phyloP scores from a whole-genome alignment of 1,284 basidiomycete species.

The Schizopora paradoxa region DNA sequence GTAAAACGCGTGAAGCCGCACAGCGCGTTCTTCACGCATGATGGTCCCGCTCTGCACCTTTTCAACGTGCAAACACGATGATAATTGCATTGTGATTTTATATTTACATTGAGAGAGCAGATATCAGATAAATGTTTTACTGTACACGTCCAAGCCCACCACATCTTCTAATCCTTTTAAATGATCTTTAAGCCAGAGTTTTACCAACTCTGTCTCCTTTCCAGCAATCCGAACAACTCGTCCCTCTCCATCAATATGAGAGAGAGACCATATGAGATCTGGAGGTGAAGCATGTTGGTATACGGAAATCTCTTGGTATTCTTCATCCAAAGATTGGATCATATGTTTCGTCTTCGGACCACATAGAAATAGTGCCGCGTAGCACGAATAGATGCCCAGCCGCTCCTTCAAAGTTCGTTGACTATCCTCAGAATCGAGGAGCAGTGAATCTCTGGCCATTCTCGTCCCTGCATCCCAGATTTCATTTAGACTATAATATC shows the following conservation, averaged over 20 bases:
- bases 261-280: slow-evolving; percentile 77
- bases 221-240: slow-evolving; percentile 71
- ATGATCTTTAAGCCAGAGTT: slow-evolving; percentile 56
- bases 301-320: slow-evolving; percentile 56
- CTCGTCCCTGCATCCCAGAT: slow-evolving; percentile 59
- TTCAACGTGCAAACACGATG: background rate
- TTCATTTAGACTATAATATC: slow-evolving; percentile 85
- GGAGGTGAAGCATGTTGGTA: slow-evolving; percentile 49
- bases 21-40: background rate
- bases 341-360: slow-evolving; percentile 52
- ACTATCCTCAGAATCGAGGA: slow-evolving; percentile 52
- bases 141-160: slow-evolving; percentile 61
- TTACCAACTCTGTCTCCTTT: slow-evolving; percentile 65
- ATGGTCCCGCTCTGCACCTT: background rate
- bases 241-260: slow-evolving; percentile 40
- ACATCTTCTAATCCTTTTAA: slow-evolving; percentile 46
- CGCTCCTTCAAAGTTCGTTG: slow-evolving; percentile 50
- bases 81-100: background rate
- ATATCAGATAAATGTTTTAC: slow-evolving; percentile 49
- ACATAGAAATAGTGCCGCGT: slow-evolving; percentile 74
- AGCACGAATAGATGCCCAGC: slow-evolving; percentile 76
- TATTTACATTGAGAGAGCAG: background rate
- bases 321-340: slow-evolving; percentile 39
- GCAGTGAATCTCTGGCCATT: slow-evolving; percentile 70
- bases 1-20: background rate